Evolutionary conservation across 441 rosid species (phyloP).

Genomic region (Eutrema salsugineum): DNA sequence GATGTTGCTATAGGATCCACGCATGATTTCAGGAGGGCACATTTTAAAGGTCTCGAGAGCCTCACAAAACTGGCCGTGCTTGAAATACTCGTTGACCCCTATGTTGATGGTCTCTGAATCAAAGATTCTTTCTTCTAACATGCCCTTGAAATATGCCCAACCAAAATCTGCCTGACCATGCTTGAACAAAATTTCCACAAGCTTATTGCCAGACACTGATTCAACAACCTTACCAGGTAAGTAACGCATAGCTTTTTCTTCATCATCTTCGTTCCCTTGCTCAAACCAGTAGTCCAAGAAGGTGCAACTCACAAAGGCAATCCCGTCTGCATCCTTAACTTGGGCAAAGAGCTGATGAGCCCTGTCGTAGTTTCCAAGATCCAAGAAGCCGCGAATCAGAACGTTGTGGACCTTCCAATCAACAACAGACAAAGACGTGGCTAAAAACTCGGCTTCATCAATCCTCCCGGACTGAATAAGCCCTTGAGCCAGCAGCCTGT

Average conservation of each 20-base stretch:
- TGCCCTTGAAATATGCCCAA: neutral
- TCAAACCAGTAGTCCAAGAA: neutral
- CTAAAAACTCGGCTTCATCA: too few relatives aligned
- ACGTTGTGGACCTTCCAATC: too few relatives aligned
- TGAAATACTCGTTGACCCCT: neutral
- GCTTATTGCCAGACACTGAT: neutral
- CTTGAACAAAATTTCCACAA: neutral
- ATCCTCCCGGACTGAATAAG: too few relatives aligned
- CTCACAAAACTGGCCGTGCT: neutral
- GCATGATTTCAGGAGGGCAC: neutral
- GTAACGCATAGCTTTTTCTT: neutral
- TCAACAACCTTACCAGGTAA: neutral
- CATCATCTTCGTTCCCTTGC: neutral
- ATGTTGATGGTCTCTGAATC: neutral
- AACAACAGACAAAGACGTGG: too few relatives aligned
- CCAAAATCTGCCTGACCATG: neutral
- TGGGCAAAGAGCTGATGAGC: neutral
- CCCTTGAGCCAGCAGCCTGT: too few relatives aligned
- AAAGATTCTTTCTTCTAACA: neutral
- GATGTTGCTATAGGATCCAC: neutral
- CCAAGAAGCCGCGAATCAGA: too few relatives aligned
- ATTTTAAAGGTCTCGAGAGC: neutral
- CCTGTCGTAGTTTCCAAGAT: neutral
- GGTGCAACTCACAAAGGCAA: neutral
- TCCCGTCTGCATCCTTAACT: neutral